Base-by-base conservation (phyloP, 1,284 basidiomycete species). In the Trichosporon sp. region DNA sequence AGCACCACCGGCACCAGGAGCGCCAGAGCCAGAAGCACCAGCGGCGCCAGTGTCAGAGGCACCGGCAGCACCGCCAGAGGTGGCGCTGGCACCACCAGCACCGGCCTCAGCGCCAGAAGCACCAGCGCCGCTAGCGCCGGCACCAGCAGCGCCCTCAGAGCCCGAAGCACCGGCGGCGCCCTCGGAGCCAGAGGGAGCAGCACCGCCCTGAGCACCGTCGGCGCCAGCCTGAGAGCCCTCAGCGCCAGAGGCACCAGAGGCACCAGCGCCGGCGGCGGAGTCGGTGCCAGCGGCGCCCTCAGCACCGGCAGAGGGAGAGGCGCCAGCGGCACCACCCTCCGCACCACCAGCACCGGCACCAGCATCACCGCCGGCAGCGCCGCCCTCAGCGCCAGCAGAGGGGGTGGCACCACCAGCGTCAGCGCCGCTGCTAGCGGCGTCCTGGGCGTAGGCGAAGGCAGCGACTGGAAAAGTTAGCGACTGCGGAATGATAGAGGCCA, bases 391-490 rank as follows among this genome's bases (percentile, higher is more conserved):
- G 43, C 16, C 43, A 11, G 16, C 14, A n/a, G 40, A 16, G 40
- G 40, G 11, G 11, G 43, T 14, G 16, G 16, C 43, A n/a, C 16
- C 43, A 46, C 43, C 43, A 16, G 14, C 43, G 43, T 40, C 38
- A 10, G 38, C 38, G 38, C 38, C 38, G 38, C 38, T 40, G 11
- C 14, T 14, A 46, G 14, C 43, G 16, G 43, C 43, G 19, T 54
- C 19, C 51, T 54, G 51, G 51, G 51, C 51, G 51, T 54, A 54
- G 19, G 51, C 51, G 51, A 54, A 10, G n/a, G 51, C 21, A 19
- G 51, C 51, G 19, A 54, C 51, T 54, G 8, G 19, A 12, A 10
- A 21, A 2, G 51, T 54, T 16, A 54, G 51, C 51, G 21, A 4
- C 7, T 54, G 21, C 5, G 4, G 21, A 54, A 11, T 21, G 19